Base-by-base conservation (phyloP, 2,329 filamentous ascomycete species). In the Dryadomyces sulphureus region DNA sequence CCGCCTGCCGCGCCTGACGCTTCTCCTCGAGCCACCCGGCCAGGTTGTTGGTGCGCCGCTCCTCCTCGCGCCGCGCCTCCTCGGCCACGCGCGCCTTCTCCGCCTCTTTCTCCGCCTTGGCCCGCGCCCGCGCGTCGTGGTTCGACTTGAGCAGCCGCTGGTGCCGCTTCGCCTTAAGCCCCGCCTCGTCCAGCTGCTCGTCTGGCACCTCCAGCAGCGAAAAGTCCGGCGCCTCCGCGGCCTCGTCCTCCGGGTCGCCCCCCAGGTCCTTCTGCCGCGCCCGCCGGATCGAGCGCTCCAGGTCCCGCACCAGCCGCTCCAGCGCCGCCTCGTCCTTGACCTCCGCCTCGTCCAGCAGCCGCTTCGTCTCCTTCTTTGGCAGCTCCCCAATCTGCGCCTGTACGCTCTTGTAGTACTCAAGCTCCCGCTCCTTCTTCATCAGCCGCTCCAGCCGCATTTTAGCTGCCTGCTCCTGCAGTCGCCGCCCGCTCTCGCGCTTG, bases 381-480 rank as follows among this genome's bases (percentile, higher is more conserved):
- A 85, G 77, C 21, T 81, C 78, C 2, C 71, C 73, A 9, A 95
- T 69, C 52, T 77, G 78, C 30, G 68, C 62, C 57, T 93, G 87
- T 4, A 98, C 66, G 49, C 87, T 77, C 59, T 87, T 88, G 69
- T 89, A 95, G 62, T 94, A 95, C 54, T 94, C 89, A 1, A 96
- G 67, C 59, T 96, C 89, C 59, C 94, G 80, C 64, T 98, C 92
- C 63, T 98, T 98, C 58, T 85, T 84, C 60, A 96, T 86, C 41
- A 98, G 70, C 56, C 94, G 94, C 53, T 98, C 92, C 1, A 98
- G 68, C 7, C 92, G 81, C 87, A 95, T 94, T 63, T 94, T 96
- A 9, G 90, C 90, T 0, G 92, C 92, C 62, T 98, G 92, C 56
- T 95, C 88, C 61, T 98, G 92, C 22, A 98, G 60, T 40, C 93